Evolutionary conservation across 1,284 basidiomycete species (phyloP).

Genomic region (Ustilago trichophora): DNA sequence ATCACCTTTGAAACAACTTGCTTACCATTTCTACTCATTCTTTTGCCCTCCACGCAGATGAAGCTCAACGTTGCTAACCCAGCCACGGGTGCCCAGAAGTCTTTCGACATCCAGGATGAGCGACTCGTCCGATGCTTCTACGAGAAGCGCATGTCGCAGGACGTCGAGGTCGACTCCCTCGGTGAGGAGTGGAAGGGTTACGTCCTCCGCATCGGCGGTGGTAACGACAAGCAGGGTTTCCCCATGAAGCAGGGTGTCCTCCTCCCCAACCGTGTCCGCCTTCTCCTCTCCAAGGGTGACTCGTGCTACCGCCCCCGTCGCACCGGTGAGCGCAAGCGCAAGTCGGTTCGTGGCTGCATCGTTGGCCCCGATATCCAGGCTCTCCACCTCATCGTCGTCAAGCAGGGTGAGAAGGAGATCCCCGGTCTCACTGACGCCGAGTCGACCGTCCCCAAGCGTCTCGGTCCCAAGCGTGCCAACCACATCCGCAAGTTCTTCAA

Average conservation of each 20-base stretch:
- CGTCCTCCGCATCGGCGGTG: conserved; percentile 94
- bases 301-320: conserved; percentile 96
- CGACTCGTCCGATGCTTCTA: conserved; percentile 89
- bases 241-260: conserved; percentile 99
- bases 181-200: conserved; percentile 98
- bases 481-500: conserved; percentile 97
- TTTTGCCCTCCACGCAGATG: conserved; percentile 73
- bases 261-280: conserved; percentile 88
- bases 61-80: conserved; percentile 96
- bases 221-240: conserved; percentile 86
- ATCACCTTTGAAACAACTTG: not conserved
- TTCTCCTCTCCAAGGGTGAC: conserved; percentile 93
- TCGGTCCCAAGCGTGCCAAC: conserved; percentile 80
- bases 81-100: conserved; percentile 95
- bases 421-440: conserved; percentile 85
- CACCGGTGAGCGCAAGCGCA: conserved; percentile 95
- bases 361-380: conserved; percentile 96
- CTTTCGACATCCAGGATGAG: conserved; percentile 90
- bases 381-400: conserved; percentile 91
- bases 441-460: conserved; percentile 88
- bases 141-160: conserved; percentile 95
- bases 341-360: conserved; percentile 95
- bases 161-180: conserved; percentile 88
- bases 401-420: conserved; percentile 93
- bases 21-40: conserved; percentile 16